Percentiles rank a stretch among this genome's conserved stretches.
Evolutionary conservation across 2,329 filamentous ascomycete species (phyloP).

Genomic region (Corinectria fuckeliana): DNA sequence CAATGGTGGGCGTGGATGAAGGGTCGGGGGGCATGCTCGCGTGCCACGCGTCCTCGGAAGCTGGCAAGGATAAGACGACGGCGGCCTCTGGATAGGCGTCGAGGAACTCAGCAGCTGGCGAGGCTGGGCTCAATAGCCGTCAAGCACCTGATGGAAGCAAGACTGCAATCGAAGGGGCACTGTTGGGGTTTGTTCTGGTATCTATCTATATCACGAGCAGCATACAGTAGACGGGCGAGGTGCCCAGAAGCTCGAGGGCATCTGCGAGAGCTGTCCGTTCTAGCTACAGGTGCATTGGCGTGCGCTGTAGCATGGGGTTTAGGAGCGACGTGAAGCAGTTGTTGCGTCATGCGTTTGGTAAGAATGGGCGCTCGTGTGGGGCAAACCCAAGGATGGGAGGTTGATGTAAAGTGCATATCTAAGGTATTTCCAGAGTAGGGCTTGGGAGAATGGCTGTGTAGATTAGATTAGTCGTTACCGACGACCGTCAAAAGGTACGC

Average conservation of each 20-base stretch:
- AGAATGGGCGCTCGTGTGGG: background rate
- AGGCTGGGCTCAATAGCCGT: background rate
- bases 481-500: no score
- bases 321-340: background rate
- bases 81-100: background rate
- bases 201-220: slow-evolving; percentile 1
- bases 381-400: background rate
- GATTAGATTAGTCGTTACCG: background rate
- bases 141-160: background rate
- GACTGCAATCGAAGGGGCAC: background rate
- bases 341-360: background rate
- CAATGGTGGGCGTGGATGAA: background rate
- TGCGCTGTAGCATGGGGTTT: background rate
- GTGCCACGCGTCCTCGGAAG: slow-evolving; percentile 4
- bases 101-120: background rate
- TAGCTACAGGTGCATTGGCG: background rate
- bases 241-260: background rate
- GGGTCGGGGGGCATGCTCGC: background rate
- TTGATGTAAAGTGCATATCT: background rate
- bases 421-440: background rate
- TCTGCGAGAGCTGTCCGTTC: background rate
- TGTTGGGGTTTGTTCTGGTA: background rate
- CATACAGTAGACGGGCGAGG: background rate
- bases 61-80: background rate
- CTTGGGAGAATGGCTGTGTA: slow-evolving; percentile 1